A percentile compares a stretch with the other conserved stretches of the same genome.
Conservation (phyloP, 495 filamentous ascomycete genomes). For the Tuber brumale region DNA sequence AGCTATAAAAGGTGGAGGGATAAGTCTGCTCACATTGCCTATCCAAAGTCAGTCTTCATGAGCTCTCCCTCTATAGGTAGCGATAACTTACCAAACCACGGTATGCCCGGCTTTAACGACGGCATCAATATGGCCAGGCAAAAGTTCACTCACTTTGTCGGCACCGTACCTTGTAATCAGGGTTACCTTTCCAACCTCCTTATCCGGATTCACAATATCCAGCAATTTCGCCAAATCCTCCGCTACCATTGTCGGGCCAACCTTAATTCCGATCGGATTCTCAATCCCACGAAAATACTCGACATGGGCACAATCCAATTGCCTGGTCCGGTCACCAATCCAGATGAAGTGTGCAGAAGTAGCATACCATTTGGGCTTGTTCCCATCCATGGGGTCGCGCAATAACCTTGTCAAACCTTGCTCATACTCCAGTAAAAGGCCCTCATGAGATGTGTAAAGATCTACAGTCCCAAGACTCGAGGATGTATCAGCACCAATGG, state of each 20-base stretch:
- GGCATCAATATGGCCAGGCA: constrained; percentile 77
- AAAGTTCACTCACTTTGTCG: constrained; percentile 58
- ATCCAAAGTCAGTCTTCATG: not conserved
- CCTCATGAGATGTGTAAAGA: constrained; percentile 91
- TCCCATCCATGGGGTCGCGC: constrained; percentile 52
- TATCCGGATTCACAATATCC: constrained; percentile 71
- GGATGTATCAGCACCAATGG: constrained; percentile 80
- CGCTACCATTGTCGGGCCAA: constrained; percentile 73
- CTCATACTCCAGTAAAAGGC: constrained; percentile 90
- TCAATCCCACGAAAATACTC: constrained; percentile 95
- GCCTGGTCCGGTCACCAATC: constrained; percentile 94
- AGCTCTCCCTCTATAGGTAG: not conserved
- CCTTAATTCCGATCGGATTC: constrained; percentile 94
- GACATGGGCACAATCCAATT: constrained; percentile 84
- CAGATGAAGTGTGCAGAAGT: constrained; percentile 97
- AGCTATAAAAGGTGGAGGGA: not conserved
- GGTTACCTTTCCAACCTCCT: constrained; percentile 83
- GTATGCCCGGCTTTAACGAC: constrained; percentile 67
- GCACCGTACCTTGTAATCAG: constrained; percentile 93
- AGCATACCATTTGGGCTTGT: constrained; percentile 56
- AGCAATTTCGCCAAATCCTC: constrained; percentile 69
- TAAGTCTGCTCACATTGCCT: constrained; percentile 27
- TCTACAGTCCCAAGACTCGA: constrained; percentile 89
- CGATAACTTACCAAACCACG: constrained; percentile 63
- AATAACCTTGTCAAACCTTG: constrained; percentile 72